Base-by-base conservation (phyloP, 2,329 filamentous ascomycete species). In the Grosmannia penicillata region DNA sequence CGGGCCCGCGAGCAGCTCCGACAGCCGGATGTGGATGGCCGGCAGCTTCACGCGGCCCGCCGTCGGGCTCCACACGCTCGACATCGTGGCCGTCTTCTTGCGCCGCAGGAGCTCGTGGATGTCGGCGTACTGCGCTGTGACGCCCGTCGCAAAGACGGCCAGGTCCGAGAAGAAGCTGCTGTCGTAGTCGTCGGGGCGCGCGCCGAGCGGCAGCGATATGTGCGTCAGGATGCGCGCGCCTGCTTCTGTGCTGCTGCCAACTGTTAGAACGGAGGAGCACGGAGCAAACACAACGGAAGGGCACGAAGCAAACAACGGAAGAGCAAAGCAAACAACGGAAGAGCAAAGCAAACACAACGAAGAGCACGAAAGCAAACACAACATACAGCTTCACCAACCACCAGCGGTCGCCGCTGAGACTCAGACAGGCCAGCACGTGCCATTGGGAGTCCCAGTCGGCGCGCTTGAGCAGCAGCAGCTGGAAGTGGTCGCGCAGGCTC, bases 391-490 rank as follows among this genome's bases (percentile, higher is more conserved):
- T 70, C 38, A 84, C 63, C 43, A 87, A 61, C 75, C 79, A 87
- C 82, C 83, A 93, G 44, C 69, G 70, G 52, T 91, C 82, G 38
- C 83, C 82, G 50, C 69, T 67, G 51, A 82, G 65, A 52, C 78
- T 77, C 53, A 85, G 68, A 37, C 75, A 75, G 33, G 81, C 68
- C 46, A 78, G 76, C 28, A 93, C 60, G 45, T 78, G 73, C 82
- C 84, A 94, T 37, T 70, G 63, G 13, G 69, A 53, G 9, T 66
- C 67, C 83, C 87, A 93, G n/a, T 72, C 75, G 41, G 64, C 63
- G 49, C 76, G 78, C 49, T 69, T 73, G 45, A 93, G 77, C 60
- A 86, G 82, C 14, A 76, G 63, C 26, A 72, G 64, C 41, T 78
- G 74, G 43, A 76, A 68, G 37, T 75, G 63, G 37, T 80, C 73